Percentiles rank a stretch among this genome's conserved stretches.
phyloP scores from a whole-genome alignment of 768 basidiomycete species.

The Sporobolomyces roseus region DNA sequence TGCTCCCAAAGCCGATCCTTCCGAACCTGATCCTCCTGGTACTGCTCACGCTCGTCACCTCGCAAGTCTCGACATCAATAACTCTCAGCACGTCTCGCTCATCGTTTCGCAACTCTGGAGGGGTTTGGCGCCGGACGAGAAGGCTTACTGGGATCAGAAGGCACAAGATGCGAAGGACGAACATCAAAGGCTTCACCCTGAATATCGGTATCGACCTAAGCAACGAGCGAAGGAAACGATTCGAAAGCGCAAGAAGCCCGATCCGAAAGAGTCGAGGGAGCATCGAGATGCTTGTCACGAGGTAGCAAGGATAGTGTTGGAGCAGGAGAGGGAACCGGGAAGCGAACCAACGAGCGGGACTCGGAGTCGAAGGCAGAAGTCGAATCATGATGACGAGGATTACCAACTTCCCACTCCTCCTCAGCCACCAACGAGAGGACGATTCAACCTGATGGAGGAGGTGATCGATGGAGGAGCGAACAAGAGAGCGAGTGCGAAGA shows the following conservation, averaged over 20 bases:
- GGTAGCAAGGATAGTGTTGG: conserved; percentile 28
- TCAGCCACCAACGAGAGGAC: too few relatives aligned
- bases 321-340: background rate
- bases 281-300: conserved; percentile 25
- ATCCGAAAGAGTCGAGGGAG: conserved; percentile 7
- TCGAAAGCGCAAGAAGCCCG: conserved; percentile 11
- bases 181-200: conserved; percentile 41
- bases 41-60: conserved; percentile 35
- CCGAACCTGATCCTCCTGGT: conserved; percentile 25
- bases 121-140: conserved; percentile 33
- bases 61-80: conserved; percentile 36
- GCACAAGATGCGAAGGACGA: conserved; percentile 41
- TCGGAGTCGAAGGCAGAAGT: background rate
- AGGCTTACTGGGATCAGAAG: conserved; percentile 40
- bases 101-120: conserved; percentile 44
- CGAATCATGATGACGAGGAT: background rate
- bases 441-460: conserved; percentile 8
- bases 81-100: conserved; percentile 43
- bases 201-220: conserved; percentile 44
- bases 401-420: conserved; percentile 1
- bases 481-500: background rate
- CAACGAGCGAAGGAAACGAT: conserved; percentile 23
- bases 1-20: background rate
- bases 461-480: background rate
- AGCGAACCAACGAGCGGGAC: too few relatives aligned